These are phyloP conservation scores for Monilinia aucupariae DNA, from an alignment of 2,329 filamentous ascomycete genomes.

Conservation along the genomic window DNA sequence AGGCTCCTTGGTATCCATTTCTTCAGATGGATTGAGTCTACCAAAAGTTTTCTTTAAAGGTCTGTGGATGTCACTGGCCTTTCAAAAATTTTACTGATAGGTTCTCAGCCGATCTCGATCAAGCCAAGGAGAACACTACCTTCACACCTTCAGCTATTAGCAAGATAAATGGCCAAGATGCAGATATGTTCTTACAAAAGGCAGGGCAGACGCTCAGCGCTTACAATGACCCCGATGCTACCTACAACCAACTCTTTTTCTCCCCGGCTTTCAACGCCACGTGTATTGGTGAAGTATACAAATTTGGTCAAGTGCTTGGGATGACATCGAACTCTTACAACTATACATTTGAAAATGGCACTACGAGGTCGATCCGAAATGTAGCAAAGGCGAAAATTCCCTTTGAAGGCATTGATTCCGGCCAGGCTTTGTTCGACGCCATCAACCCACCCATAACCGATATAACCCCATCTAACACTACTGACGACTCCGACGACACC, in stretches of 20 bases:
- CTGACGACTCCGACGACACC: slow-evolving; percentile 35
- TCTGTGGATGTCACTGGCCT: slow-evolving; percentile 24
- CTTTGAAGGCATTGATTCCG: slow-evolving; percentile 29
- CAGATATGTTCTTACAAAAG: slow-evolving; percentile 43
- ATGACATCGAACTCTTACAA: slow-evolving; percentile 37
- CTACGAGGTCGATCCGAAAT: slow-evolving; percentile 33
- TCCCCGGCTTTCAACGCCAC: slow-evolving; percentile 19
- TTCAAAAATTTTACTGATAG: not conserved
- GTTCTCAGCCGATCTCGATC: slow-evolving; percentile 20
- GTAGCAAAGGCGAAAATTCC: slow-evolving; percentile 35
- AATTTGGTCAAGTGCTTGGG: slow-evolving; percentile 31
- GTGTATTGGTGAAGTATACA: slow-evolving; percentile 34
- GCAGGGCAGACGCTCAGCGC: slow-evolving; percentile 36
- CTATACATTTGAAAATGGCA: slow-evolving; percentile 40
- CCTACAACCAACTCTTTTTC: slow-evolving; percentile 40
- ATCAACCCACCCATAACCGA: slow-evolving; percentile 19
- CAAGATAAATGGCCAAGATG: slow-evolving; percentile 50
- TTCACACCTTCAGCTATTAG: slow-evolving; percentile 43
- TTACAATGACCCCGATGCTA: slow-evolving; percentile 38
- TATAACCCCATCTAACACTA: slow-evolving; percentile 30
- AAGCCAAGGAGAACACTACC: slow-evolving; percentile 25
- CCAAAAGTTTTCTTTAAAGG: slow-evolving; percentile 51
- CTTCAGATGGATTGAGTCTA: slow-evolving; percentile 49
- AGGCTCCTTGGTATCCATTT: slow-evolving; percentile 51
- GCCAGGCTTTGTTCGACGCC: slow-evolving; percentile 25